Percentiles rank a stretch among this genome's conserved stretches.
phyloP scores from a whole-genome alignment of 352 stramenopile genomes.

The Pythium aristosporum region DNA sequence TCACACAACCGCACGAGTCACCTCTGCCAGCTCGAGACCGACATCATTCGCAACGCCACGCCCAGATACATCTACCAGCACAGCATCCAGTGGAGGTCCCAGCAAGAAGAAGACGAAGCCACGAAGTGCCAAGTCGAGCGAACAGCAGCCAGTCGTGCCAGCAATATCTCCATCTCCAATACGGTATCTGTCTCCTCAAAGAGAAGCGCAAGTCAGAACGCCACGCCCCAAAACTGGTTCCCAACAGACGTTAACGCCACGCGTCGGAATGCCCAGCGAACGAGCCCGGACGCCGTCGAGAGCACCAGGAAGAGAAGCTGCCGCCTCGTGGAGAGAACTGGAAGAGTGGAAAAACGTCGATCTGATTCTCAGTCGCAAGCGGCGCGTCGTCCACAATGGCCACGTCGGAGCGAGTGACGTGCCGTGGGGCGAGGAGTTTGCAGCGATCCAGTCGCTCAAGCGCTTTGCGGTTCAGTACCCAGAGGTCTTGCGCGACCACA shows the following conservation, averaged over 20 bases:
- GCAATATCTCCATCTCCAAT: conserved; percentile 15
- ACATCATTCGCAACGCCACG: not conserved
- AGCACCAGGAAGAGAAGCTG: not conserved
- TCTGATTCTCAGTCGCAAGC: conserved; percentile 51
- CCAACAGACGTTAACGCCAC: not conserved
- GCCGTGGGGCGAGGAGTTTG: conserved; percentile 63
- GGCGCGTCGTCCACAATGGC: conserved; percentile 40
- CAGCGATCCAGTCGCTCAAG: conserved; percentile 59
- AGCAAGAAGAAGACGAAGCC: not conserved
- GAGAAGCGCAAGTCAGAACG: not conserved
- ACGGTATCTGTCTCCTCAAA: conserved; percentile 16
- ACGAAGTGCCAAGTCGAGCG: not conserved
- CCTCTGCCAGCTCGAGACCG: not conserved
- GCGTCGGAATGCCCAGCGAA: not conserved
- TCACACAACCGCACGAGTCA: not conserved
- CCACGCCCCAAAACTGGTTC: not conserved
- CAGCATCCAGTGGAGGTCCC: not conserved
- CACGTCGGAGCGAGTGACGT: conserved; percentile 44
- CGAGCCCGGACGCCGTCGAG: not conserved
- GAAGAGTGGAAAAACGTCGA: conserved; percentile 64
- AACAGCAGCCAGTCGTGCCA: not conserved
- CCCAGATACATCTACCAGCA: not conserved
- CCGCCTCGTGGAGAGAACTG: conserved; percentile 39
- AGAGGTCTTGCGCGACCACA: conserved; percentile 51
- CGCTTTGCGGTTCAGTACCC: conserved; percentile 54